A percentile compares a stretch with the other conserved stretches of the same genome.
These are phyloP conservation scores for Lenwebbia sp. DNA, from an alignment of 345 rosid genomes.

Conservation along the genomic window DNA sequence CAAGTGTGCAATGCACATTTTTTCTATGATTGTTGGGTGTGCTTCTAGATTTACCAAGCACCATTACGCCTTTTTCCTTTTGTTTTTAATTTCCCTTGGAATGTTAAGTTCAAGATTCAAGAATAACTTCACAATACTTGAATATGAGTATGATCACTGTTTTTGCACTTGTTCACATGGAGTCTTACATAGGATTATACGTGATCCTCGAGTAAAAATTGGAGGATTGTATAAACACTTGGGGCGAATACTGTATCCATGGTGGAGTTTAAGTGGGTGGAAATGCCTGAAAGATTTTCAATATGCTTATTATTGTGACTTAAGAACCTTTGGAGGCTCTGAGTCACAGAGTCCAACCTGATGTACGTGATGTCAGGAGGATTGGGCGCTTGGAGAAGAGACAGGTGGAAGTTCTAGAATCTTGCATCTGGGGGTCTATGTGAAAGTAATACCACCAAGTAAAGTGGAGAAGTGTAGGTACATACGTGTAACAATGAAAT, in stretches of 20 bases:
- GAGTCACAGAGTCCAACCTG: not conserved
- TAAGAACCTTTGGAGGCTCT: not conserved
- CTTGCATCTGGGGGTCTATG: not conserved
- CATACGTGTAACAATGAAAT: not conserved
- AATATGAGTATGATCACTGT: not conserved
- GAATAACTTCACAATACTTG: not conserved
- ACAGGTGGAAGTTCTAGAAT: not conserved
- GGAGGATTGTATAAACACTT: not conserved
- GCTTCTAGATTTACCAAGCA: not conserved
- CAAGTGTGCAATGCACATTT: not conserved
- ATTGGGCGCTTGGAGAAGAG: not conserved
- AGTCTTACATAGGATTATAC: not conserved
- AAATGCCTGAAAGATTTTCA: not conserved
- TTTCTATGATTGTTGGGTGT: not conserved
- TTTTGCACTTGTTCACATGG: not conserved
- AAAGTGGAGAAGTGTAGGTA: not conserved
- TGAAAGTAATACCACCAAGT: not conserved
- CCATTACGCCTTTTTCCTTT: not conserved
- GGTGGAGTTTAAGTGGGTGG: not conserved
- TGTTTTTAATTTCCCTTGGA: not conserved
- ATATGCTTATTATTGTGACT: not conserved
- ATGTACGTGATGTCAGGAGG: not conserved
- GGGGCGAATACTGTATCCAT: not conserved
- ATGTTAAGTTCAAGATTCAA: not conserved
- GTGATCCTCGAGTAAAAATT: not conserved